Conservation (phyloP, 2,329 filamentous ascomycete species). For the Sporothrix schenckii region DNA sequence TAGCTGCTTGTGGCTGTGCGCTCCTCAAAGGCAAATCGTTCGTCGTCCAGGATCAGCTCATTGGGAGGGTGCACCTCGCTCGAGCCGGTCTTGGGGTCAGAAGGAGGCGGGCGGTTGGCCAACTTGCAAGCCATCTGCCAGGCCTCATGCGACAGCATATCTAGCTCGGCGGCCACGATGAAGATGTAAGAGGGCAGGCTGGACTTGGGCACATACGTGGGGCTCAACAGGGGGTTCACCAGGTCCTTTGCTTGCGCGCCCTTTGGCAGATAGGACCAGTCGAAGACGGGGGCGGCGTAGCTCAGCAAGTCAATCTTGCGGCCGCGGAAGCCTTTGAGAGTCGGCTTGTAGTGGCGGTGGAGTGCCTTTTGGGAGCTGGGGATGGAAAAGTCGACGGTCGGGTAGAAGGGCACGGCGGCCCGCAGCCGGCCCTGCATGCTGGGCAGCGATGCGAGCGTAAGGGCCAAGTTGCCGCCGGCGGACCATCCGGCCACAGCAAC, state of each 20-base stretch:
- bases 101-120: constrained; percentile 42
- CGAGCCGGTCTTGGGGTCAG: constrained; percentile 40
- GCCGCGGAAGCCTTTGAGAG: constrained; percentile 40
- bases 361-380: constrained; percentile 40
- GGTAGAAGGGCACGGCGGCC: constrained; percentile 51
- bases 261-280: constrained; percentile 48
- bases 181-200: constrained; percentile 49
- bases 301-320: constrained; percentile 39
- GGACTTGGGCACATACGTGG: constrained; percentile 42
- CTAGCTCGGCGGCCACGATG: constrained; percentile 50
- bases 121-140: constrained; percentile 46
- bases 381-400: constrained; percentile 48
- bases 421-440: constrained; percentile 41
- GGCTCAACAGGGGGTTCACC: constrained; percentile 49
- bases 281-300: constrained; percentile 42
- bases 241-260: constrained; percentile 42
- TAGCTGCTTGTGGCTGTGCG: constrained; percentile 39
- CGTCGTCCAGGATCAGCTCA: constrained; percentile 39
- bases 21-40: constrained; percentile 46
- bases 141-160: constrained; percentile 50
- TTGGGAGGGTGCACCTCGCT: constrained; percentile 38
- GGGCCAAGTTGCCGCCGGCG: constrained; percentile 54
- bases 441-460: constrained; percentile 48
- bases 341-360: constrained; percentile 45
- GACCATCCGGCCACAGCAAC: constrained; percentile 54